Conservation (phyloP, 176 grass and related monocot species). For the Tuctoria greenei region DNA sequence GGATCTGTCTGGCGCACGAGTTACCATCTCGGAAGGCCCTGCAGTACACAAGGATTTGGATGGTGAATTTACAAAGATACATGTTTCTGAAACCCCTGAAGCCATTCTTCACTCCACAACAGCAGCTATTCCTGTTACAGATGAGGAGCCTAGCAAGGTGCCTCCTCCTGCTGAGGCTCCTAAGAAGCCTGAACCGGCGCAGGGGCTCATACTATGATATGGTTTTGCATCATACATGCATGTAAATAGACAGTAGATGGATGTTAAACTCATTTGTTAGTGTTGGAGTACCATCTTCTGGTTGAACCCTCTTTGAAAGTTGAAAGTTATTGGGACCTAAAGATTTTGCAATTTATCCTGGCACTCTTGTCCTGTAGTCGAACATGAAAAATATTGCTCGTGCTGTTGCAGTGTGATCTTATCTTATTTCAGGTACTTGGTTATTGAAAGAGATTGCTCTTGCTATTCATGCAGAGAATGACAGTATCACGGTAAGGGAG, state of each 20-base stretch:
- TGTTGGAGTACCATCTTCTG: conserved; percentile 23
- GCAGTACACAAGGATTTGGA: conserved; percentile 28
- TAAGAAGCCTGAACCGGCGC: conserved; percentile 55
- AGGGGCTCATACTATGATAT: conserved; percentile 58
- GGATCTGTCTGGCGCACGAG: conserved; percentile 20
- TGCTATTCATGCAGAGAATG: conserved; percentile 5
- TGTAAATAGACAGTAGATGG: conserved; percentile 56
- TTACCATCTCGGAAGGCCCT: conserved; percentile 20
- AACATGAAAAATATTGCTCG: neutral
- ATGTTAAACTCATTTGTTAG: conserved; percentile 27
- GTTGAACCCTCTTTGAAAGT: conserved; percentile 31
- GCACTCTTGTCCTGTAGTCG: neutral
- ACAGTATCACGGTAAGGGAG: neutral
- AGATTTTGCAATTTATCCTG: conserved; percentile 26
- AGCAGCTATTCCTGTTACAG: conserved; percentile 28
- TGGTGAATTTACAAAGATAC: conserved; percentile 37
- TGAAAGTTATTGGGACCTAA: conserved; percentile 28
- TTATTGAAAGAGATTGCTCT: neutral
- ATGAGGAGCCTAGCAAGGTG: conserved; percentile 32
- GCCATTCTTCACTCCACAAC: conserved; percentile 35
- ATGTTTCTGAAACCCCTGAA: conserved; percentile 52
- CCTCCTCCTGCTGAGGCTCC: conserved; percentile 31
- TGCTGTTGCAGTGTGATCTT: neutral
- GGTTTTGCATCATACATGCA: conserved; percentile 31
- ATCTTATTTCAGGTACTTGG: neutral